phyloP scores from a whole-genome alignment of 345 rosid species.

The Sonneratia alba region DNA sequence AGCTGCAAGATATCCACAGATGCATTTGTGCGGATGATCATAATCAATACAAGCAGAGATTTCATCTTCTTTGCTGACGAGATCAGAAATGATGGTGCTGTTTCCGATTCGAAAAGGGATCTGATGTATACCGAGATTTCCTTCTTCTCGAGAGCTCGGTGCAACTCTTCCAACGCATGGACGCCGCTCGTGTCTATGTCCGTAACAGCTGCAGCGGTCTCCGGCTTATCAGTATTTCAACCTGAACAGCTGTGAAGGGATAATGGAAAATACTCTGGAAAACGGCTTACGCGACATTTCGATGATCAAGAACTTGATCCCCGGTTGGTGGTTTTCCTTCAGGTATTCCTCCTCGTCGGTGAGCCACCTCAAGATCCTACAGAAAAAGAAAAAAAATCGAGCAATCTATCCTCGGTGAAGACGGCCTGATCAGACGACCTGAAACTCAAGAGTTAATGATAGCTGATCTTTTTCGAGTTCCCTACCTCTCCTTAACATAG shows the following conservation, averaged over 20 bases:
- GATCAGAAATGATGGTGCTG: too few relatives aligned
- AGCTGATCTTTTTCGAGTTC: neutral
- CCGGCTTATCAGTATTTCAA: neutral
- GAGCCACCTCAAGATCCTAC: constrained; percentile 5
- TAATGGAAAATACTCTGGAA: neutral
- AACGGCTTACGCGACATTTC: constrained; percentile 5
- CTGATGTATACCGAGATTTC: neutral
- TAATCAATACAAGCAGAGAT: neutral
- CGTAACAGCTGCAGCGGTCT: neutral
- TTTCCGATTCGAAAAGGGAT: neutral
- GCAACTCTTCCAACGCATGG: constrained; percentile 3
- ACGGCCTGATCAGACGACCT: neutral
- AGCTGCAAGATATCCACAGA: neutral
- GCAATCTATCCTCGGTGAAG: neutral
- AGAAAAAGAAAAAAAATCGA: neutral
- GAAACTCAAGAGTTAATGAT: neutral
- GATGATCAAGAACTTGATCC: neutral
- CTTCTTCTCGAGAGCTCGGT: constrained; percentile 1
- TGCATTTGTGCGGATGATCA: neutral
- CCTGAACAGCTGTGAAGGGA: neutral
- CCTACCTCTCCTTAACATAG: constrained; percentile 28
- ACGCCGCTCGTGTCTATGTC: constrained; percentile 6
- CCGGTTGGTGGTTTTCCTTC: neutral
- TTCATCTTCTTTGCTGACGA: too few relatives aligned
- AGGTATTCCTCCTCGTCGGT: neutral